These are phyloP conservation scores for Chytriomyces confervae DNA, from an alignment of 192 early-diverging fungal species.

Conservation along the genomic window DNA sequence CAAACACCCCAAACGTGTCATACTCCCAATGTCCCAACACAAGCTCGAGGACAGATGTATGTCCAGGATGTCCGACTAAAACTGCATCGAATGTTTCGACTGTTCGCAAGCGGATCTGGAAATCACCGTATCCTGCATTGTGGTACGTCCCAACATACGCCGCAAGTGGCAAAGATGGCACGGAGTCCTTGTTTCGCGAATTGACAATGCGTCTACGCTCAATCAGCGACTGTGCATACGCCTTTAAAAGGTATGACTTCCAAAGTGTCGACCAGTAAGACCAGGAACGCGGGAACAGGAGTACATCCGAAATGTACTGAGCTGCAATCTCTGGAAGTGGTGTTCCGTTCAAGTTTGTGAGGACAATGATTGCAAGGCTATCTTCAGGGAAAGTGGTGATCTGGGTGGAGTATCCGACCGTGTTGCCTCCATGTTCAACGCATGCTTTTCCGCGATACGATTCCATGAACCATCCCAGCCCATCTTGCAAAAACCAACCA, in stretches of 20 bases:
- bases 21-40: slow-evolving; percentile 17
- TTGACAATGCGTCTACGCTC: not conserved
- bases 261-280: not conserved
- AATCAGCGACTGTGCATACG: not conserved
- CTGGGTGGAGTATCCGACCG: slow-evolving; percentile 7
- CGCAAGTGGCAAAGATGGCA: not conserved
- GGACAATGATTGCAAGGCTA: slow-evolving; percentile 21
- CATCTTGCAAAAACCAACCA: not conserved
- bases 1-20: slow-evolving; percentile 22
- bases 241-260: not conserved
- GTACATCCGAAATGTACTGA: not conserved
- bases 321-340: not conserved
- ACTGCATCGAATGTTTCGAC: not conserved
- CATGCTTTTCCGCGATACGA: slow-evolving; percentile 21
- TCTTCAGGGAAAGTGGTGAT: slow-evolving; percentile 22
- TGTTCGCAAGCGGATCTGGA: not conserved
- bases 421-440: slow-evolving; percentile 7
- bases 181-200: not conserved
- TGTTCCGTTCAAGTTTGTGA: slow-evolving; percentile 13
- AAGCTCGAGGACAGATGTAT: not conserved
- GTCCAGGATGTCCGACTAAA: not conserved
- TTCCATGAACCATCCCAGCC: slow-evolving; percentile 23
- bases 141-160: not conserved
- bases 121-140: not conserved
- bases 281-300: not conserved